Evolutionary conservation across 805 yeast genomes (phyloP).

Genomic region (Metschnikowia noctiluminum): DNA sequence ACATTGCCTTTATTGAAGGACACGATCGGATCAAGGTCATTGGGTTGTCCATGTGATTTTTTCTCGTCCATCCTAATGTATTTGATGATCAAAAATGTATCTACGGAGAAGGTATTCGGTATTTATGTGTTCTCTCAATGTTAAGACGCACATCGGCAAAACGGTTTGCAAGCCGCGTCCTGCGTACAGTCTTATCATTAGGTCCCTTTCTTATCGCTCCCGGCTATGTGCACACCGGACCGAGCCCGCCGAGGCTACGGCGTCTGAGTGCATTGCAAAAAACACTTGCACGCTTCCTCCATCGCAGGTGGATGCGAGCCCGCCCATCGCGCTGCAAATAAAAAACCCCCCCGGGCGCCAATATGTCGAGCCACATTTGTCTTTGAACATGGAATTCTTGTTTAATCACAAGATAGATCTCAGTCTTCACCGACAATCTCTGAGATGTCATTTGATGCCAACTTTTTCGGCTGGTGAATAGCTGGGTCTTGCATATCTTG

Average conservation of each 20-base stretch:
- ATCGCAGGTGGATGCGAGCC: background rate
- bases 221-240: constrained; percentile 1
- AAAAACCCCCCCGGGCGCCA: too few species aligned
- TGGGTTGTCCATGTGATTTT: background rate
- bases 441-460: too few species aligned
- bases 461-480: too few species aligned
- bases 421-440: too few species aligned
- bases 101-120: background rate
- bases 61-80: constrained; percentile 1
- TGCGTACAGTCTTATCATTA: background rate
- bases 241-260: constrained; percentile 1
- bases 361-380: too few species aligned
- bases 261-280: background rate
- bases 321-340: background rate
- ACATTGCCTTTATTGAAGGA: constrained; percentile 16
- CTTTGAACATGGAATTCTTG: too few species aligned
- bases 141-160: background rate
- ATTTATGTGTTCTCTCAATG: background rate
- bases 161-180: background rate
- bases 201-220: background rate
- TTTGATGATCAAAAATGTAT: too few species aligned
- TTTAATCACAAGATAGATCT: too few species aligned
- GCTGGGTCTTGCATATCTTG: too few species aligned
- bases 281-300: background rate
- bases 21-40: constrained; percentile 8